These are phyloP conservation scores for Candida gigantensis DNA, from an alignment of 1,139 yeast genomes.

Conservation along the genomic window DNA sequence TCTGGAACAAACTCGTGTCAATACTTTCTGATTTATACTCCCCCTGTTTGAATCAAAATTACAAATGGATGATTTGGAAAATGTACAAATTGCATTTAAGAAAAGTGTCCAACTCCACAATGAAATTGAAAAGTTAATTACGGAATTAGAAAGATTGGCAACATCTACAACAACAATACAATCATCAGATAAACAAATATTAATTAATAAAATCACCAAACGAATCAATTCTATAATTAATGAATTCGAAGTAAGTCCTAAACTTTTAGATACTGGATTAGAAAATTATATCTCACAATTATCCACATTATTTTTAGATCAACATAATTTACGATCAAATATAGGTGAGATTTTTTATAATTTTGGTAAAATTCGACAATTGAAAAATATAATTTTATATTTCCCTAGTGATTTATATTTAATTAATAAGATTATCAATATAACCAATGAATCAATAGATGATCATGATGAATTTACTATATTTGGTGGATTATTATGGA, in stretches of 20 bases:
- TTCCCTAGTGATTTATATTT: constrained; percentile 61
- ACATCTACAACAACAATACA: not conserved
- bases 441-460: constrained; percentile 15
- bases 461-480: constrained; percentile 59
- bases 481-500: constrained; percentile 70
- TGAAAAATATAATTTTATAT: constrained; percentile 57
- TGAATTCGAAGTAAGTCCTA: constrained; percentile 60
- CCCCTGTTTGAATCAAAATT: not conserved
- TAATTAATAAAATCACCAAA: constrained; percentile 2
- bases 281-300: constrained; percentile 31
- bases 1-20: too few relatives aligned
- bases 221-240: constrained; percentile 20
- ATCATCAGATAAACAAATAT: constrained; percentile 3
- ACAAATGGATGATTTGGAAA: constrained; percentile 24
- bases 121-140: constrained; percentile 12
- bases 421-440: constrained; percentile 37
- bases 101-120: constrained; percentile 21
- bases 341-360: constrained; percentile 49
- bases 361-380: constrained; percentile 65
- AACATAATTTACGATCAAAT: constrained; percentile 1
- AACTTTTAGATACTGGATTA: constrained; percentile 47
- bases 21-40: too few relatives aligned
- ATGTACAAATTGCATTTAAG: constrained; percentile 18
- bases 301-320: constrained; percentile 26
- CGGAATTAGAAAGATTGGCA: constrained; percentile 1